These are phyloP conservation scores for Paramarasmius palmivorus DNA, from an alignment of 1,284 basidiomycete genomes.

Conservation along the genomic window DNA sequence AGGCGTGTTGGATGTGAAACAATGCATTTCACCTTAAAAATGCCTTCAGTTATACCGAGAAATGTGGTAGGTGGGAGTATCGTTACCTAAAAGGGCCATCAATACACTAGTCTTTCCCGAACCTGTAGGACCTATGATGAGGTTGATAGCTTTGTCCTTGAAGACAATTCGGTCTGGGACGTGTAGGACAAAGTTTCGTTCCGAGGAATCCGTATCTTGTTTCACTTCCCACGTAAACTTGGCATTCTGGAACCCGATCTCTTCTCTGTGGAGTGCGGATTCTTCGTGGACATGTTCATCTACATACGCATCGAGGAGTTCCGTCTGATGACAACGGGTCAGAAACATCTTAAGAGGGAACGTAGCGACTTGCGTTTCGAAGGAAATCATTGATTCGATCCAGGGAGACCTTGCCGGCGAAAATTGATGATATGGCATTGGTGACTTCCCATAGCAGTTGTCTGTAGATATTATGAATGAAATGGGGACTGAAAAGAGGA, in stretches of 20 bases:
- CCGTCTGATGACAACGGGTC: slow-evolving; percentile 36
- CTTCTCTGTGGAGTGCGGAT: slow-evolving; percentile 21
- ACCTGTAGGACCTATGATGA: slow-evolving; percentile 61
- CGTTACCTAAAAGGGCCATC: slow-evolving; percentile 61
- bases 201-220: slow-evolving; percentile 26
- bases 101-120: slow-evolving; percentile 46
- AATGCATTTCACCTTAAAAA: too few species aligned
- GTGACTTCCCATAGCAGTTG: neutral
- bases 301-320: slow-evolving; percentile 46
- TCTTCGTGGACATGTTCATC: slow-evolving; percentile 27
- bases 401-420: slow-evolving; percentile 38
- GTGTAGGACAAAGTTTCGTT: slow-evolving; percentile 45
- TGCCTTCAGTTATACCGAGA: too few species aligned
- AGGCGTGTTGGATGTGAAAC: slow-evolving; percentile 39
- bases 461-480: neutral
- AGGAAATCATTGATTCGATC: slow-evolving; percentile 44
- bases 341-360: neutral
- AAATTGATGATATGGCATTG: slow-evolving; percentile 22
- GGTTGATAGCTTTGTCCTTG: slow-evolving; percentile 54
- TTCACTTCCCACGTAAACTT: slow-evolving; percentile 42
- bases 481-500: neutral
- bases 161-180: slow-evolving; percentile 55
- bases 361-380: slow-evolving; percentile 28
- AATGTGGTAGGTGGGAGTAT: too few species aligned
- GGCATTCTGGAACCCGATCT: slow-evolving; percentile 44